Percentiles rank a stretch among this genome's conserved stretches.
phyloP scores from a whole-genome alignment of 805 yeast species.

The Myxozyma udenii region DNA sequence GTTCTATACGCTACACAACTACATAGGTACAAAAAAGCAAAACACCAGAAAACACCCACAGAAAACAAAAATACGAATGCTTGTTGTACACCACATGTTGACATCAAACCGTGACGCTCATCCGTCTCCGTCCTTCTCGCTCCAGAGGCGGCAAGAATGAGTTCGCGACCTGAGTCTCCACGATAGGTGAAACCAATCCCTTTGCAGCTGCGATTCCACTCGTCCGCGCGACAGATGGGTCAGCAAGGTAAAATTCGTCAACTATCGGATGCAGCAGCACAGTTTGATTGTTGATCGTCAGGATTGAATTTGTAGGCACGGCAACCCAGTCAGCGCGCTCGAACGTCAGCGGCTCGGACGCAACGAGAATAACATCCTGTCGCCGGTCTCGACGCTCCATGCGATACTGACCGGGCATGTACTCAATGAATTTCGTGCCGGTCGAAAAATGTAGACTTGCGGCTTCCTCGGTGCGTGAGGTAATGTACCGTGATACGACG shows the following conservation, averaged over 20 bases:
- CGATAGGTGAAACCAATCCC: slow-evolving; percentile 91
- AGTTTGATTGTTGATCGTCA: slow-evolving; percentile 80
- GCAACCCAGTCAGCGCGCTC: slow-evolving; percentile 96
- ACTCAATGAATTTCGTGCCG: slow-evolving; percentile 87
- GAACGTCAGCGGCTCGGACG: slow-evolving; percentile 93
- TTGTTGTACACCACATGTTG: neutral
- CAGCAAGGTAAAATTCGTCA: slow-evolving; percentile 76
- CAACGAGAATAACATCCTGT: slow-evolving; percentile 93
- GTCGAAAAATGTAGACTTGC: slow-evolving; percentile 93
- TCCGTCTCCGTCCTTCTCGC: slow-evolving; percentile 60
- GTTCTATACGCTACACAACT: too few species aligned
- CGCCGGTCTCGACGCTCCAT: slow-evolving; percentile 93
- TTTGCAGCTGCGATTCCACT: slow-evolving; percentile 81
- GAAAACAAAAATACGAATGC: neutral
- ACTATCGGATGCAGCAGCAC: slow-evolving; percentile 85
- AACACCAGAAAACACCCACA: too few species aligned
- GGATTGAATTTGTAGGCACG: slow-evolving; percentile 85
- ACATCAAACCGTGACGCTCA: slow-evolving; percentile 15
- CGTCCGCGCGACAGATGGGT: slow-evolving; percentile 65
- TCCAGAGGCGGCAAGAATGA: slow-evolving; percentile 65
- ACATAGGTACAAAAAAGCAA: neutral
- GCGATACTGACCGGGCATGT: slow-evolving; percentile 84
- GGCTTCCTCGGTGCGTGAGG: slow-evolving; percentile 88
- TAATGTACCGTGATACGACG: slow-evolving; percentile 82
- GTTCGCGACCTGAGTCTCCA: slow-evolving; percentile 42